Evolutionary conservation across 2,329 filamentous ascomycete genomes (phyloP), one percentile per base, ranked within the genome.

Genomic region (Cladophialophora chaetospira): DNA sequence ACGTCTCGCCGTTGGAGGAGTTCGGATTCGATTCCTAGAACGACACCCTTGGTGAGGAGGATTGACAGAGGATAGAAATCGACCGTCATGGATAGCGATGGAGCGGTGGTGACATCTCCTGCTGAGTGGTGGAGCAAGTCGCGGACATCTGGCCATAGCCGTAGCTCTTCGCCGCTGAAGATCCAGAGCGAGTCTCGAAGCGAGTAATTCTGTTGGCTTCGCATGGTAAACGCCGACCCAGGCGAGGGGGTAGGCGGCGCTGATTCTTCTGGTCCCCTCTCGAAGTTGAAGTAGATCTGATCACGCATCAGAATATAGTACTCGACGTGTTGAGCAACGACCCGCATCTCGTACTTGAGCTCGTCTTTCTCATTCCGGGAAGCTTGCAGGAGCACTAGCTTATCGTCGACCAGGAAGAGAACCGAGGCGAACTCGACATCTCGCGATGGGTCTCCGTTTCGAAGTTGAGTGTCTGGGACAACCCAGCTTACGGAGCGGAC

Each of bases 331-430:
- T 97, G 91, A 10, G 92, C 91, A 69, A 99, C 88, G 57, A 97
- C 88, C 8, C 92, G 88, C 94, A 99, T 99, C 69, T 97, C 93
- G 69, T 99, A 99, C 75, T 97, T 97, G 49, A 97, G 80, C 65
- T 91, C 88, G 4, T 89, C 89, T 40, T 88, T 84, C 46, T 89
- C 88, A 49, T 89, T 92, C 4, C 90, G 79, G 0, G 91, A 92
- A 1, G 94, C 93, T 63, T 95, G 91, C 46, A 99, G 80, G 33
- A 97, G 77, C 9, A 97, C 94, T 17, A 99, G 83, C 71, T 99
- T 99, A 26, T 93, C 94, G 69, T 99, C 94, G 1, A 99, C 92
- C n/a, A 99, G 80, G 68, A 99, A 96, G 11, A 99, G 77, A 10
- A 99, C 92, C 0, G 91, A 96, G 5, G 94, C 94, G 53, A 93